phyloP scores from a whole-genome alignment of 2,329 filamentous ascomycete genomes.

The Curvularia spicifera region DNA sequence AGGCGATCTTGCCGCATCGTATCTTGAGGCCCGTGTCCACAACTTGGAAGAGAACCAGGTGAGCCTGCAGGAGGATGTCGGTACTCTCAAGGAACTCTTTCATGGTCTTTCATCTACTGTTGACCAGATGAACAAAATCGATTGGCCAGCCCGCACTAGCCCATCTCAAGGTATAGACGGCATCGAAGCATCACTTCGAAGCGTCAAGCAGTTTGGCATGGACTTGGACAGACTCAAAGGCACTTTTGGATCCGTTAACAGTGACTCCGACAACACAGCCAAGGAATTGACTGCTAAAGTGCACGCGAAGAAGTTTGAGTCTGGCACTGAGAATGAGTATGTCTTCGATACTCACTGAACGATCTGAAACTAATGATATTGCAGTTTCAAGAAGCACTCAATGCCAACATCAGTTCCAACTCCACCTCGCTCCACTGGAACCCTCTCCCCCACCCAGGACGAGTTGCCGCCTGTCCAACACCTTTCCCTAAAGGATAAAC shows the following conservation, averaged over 20 bases:
- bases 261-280: slow-evolving; percentile 11
- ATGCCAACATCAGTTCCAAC: slow-evolving; percentile 20
- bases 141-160: slow-evolving; percentile 27
- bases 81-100: slow-evolving; percentile 22
- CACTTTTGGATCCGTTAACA: slow-evolving; percentile 12
- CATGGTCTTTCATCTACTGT: slow-evolving; percentile 29
- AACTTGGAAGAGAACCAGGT: slow-evolving; percentile 26
- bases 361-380: slow-evolving; percentile 5
- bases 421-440: slow-evolving; percentile 17
- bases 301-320: slow-evolving; percentile 13
- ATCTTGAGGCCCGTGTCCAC: slow-evolving; percentile 28
- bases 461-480: neutral
- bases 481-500: slow-evolving; percentile 11
- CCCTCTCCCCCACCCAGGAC: neutral
- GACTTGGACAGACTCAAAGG: slow-evolving; percentile 30
- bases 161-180: slow-evolving; percentile 17
- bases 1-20: slow-evolving; percentile 18
- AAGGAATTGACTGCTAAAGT: slow-evolving; percentile 27
- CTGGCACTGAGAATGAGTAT: slow-evolving; percentile 9
- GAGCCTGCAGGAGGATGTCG: slow-evolving; percentile 24
- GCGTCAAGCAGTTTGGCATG: slow-evolving; percentile 18
- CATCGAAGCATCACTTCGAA: slow-evolving; percentile 19
- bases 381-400: slow-evolving; percentile 8
- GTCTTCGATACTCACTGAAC: neutral
- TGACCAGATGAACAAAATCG: slow-evolving; percentile 28